Evolutionary conservation across 371 early-diverging fungal species (phyloP), one percentile per base, ranked within the genome.

Genomic region (Rhizopus sp.): DNA sequence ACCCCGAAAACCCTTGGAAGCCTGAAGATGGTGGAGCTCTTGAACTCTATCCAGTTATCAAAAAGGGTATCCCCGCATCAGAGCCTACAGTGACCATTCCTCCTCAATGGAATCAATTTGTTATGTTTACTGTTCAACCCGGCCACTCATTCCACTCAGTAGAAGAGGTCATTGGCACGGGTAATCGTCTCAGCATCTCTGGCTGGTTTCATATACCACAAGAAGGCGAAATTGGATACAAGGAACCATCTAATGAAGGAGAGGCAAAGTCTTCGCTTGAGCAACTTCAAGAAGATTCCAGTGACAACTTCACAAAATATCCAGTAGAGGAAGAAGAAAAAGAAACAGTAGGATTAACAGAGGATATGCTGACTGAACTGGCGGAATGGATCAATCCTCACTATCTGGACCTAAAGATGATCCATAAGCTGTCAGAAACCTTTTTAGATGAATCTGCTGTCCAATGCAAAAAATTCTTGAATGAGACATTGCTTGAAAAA

Each of bases 111-210:
- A 92, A 89, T 67, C 87, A 86, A 69, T 83, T 90, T 59, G 82
- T 81, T 40, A 69, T 91, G 77, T 91, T 91, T 55, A 83, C 87
- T 1, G 92, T 91, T 32, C 82, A 81, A 29, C 90, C 92, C 0
- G 91, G 91, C n/a, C 79, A 84, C 45, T 87, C 88, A 30, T 88
- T 88, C 72, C 92, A 91, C 57, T 80, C 89, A 5, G 90, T 91
- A 6, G 81, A 89, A 52, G 90, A 91, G 67, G 90, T 91, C 5
- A 81, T 86, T 1, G 78, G 75, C 8, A 75, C 62, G 15, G 71
- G 67, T 13, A 79, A 84, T 45, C 78, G 82, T 56, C 67, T 87
- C 42, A 83, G 83, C 63, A 88, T 90, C 48, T 83, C 82, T 48
- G 92, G 92, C 7, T 90, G 90, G 91, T 91, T 88, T 66, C 89